phyloP scores from a whole-genome alignment of 345 rosid genomes.

The Syzygium jambos region DNA sequence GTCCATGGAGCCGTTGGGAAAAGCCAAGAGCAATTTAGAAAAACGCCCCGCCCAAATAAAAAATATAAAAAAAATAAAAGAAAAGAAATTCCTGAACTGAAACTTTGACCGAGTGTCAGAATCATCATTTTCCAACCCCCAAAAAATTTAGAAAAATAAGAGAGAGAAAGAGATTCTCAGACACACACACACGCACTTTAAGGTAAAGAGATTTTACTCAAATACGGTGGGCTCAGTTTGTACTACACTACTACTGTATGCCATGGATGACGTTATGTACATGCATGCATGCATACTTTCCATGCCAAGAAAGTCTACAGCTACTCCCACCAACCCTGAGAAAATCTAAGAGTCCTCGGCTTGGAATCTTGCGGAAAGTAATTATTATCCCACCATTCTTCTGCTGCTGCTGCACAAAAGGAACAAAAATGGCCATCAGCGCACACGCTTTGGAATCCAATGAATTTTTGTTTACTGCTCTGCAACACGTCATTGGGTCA shows the following conservation, averaged over 20 bases:
- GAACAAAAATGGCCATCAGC: background rate
- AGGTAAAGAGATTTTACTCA: background rate
- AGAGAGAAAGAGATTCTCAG: background rate
- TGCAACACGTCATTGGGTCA: background rate
- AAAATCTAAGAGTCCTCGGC: background rate
- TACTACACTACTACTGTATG: background rate
- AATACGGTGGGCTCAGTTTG: background rate
- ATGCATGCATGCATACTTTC: background rate
- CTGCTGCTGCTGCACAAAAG: background rate
- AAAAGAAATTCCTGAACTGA: background rate
- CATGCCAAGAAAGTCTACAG: background rate
- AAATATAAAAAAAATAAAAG: background rate
- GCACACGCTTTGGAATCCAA: background rate
- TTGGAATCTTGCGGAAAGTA: background rate
- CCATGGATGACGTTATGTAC: background rate
- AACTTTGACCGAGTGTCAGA: background rate
- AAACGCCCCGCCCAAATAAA: background rate
- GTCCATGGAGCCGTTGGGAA: background rate
- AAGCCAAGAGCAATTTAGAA: background rate
- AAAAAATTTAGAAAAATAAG: background rate
- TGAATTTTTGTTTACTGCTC: background rate
- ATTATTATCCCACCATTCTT: background rate
- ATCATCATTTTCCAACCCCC: background rate
- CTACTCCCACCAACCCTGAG: background rate
- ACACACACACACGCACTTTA: background rate